Conservation (phyloP, 352 stramenopile species). For the Phytophthora kernoviae region DNA sequence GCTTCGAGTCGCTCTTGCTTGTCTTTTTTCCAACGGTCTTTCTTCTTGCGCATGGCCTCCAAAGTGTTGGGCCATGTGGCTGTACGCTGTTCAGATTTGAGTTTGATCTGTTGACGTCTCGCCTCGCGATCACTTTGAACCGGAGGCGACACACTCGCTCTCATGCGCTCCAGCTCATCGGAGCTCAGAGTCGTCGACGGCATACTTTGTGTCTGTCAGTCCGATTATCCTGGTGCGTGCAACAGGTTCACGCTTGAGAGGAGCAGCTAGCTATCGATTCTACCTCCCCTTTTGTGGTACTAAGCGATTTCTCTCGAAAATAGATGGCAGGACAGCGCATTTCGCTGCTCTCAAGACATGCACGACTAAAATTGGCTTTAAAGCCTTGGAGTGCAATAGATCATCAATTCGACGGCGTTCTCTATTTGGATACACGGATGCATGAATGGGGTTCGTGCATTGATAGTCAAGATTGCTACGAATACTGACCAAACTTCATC, state of each 20-base stretch:
- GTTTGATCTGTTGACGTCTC: constrained; percentile 65
- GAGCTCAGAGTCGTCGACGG: constrained; percentile 55
- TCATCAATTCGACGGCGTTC: no score
- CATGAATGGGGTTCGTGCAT: no score
- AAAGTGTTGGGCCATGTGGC: constrained; percentile 92
- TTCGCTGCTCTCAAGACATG: no score
- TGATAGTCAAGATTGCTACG: no score
- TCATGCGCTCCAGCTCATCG: constrained; percentile 75
- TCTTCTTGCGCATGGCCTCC: constrained; percentile 89
- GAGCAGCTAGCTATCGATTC: no score
- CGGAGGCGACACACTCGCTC: constrained; percentile 69
- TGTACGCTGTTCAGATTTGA: constrained; percentile 82
- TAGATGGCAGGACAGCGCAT: no score
- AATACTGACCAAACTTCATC: no score
- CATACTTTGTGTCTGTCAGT: constrained; percentile 11
- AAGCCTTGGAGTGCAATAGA: no score
- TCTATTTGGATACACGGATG: no score
- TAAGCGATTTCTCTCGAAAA: background rate
- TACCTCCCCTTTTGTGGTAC: no score
- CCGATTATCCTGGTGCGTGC: background rate
- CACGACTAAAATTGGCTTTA: background rate
- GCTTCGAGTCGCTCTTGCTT: constrained; percentile 85
- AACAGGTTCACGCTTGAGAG: no score
- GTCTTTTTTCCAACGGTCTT: constrained; percentile 91
- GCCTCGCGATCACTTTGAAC: constrained; percentile 70